A percentile compares a stretch with the other conserved stretches of the same genome.
phyloP scores from a whole-genome alignment of 768 basidiomycete genomes.

The Amyloporia xantha region DNA sequence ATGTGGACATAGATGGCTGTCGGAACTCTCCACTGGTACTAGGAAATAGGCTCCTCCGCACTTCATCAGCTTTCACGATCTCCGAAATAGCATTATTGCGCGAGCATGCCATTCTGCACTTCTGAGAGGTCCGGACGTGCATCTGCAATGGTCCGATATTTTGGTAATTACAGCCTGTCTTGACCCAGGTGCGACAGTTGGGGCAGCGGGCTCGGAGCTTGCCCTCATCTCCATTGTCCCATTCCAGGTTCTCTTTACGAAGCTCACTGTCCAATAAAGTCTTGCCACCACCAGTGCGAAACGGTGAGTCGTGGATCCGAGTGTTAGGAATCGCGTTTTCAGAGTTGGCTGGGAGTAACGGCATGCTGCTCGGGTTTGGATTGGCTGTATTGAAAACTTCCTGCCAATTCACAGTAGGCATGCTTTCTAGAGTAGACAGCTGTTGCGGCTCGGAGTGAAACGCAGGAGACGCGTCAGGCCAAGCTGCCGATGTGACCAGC shows the following conservation, averaged over 20 bases:
- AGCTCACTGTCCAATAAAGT: no score
- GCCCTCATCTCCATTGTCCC: background rate
- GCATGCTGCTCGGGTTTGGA: no score
- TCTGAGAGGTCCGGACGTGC: background rate
- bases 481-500: no score
- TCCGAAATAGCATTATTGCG: background rate
- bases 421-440: no score
- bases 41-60: background rate
- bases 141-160: background rate
- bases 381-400: no score
- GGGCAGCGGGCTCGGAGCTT: background rate
- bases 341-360: background rate
- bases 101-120: no score
- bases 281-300: background rate
- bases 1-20: background rate
- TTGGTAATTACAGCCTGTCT: background rate
- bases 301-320: background rate
- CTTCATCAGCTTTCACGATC: background rate
- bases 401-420: no score
- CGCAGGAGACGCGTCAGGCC: no score
- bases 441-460: no score
- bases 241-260: background rate
- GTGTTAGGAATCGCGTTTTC: background rate
- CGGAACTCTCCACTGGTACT: background rate
- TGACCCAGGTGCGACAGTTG: background rate